A percentile compares a stretch with the other conserved stretches of the same genome.
These are phyloP conservation scores for Anthracocystis setariae DNA, from an alignment of 1,284 basidiomycete species.

Conservation along the genomic window DNA sequence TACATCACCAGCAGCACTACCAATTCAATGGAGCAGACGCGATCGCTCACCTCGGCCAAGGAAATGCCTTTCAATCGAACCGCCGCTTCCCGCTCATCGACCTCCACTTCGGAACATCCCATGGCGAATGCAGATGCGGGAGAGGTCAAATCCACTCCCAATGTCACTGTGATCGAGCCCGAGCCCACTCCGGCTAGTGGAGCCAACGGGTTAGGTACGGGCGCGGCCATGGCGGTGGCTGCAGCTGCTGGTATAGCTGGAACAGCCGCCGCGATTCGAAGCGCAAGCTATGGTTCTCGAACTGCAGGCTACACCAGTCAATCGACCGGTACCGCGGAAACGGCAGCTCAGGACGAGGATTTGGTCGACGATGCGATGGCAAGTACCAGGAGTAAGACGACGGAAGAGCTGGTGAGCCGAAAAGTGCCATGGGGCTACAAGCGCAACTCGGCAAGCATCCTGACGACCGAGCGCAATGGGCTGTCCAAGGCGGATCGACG, in stretches of 20 bases:
- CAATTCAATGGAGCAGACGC: slow-evolving; percentile 35
- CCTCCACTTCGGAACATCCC: slow-evolving; percentile 32
- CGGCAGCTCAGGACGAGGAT: slow-evolving; percentile 9
- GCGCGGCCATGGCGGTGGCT: slow-evolving; percentile 4
- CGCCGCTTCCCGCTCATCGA: slow-evolving; percentile 31
- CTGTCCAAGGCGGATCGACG: slow-evolving; percentile 42
- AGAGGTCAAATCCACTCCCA: slow-evolving; percentile 22
- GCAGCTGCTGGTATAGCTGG: slow-evolving; percentile 9
- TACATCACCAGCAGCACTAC: slow-evolving; percentile 37
- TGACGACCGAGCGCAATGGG: slow-evolving; percentile 24
- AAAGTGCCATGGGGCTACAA: slow-evolving; percentile 60
- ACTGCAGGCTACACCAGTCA: slow-evolving; percentile 34
- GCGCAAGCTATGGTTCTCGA: slow-evolving; percentile 26
- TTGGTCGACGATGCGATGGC: slow-evolving; percentile 27
- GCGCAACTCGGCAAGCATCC: slow-evolving; percentile 36
- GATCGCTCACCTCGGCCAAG: slow-evolving; percentile 30
- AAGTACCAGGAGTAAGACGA: slow-evolving; percentile 18
- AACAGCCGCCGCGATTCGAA: slow-evolving; percentile 10
- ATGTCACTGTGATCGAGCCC: slow-evolving; percentile 29
- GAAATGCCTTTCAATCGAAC: slow-evolving; percentile 19
- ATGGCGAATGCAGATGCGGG: slow-evolving; percentile 12
- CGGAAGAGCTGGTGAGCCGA: slow-evolving; percentile 50
- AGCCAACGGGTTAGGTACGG: slow-evolving; percentile 18
- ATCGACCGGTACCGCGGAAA: slow-evolving; percentile 18
- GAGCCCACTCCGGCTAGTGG: background rate